Conservation (phyloP, 2,329 filamentous ascomycete genomes). For the Malbranchea zuffiana region DNA sequence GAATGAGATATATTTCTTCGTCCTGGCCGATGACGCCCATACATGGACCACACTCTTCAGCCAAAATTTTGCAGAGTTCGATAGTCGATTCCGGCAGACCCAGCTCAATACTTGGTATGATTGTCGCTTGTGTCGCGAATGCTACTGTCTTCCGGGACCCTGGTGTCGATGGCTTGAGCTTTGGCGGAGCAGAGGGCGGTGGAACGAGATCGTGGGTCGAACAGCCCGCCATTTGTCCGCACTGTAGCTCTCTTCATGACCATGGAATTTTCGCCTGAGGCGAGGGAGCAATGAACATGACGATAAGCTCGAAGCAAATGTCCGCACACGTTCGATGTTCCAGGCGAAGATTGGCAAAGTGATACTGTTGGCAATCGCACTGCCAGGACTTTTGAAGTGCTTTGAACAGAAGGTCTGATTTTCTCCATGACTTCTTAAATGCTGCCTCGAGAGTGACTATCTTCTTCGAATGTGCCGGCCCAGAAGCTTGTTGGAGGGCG, state of each 20-base stretch:
- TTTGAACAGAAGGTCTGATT: constrained; percentile 1
- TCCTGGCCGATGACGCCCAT: not conserved
- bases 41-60: not conserved
- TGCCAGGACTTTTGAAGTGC: constrained; percentile 1
- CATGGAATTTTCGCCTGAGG: not conserved
- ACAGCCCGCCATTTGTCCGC: not conserved
- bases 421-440: not conserved
- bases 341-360: constrained; percentile 3
- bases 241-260: not conserved
- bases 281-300: not conserved
- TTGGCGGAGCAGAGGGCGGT: not conserved
- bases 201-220: not conserved
- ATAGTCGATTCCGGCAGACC: not conserved
- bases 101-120: not conserved
- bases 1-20: constrained; percentile 2
- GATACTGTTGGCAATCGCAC: constrained; percentile 1
- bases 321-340: not conserved
- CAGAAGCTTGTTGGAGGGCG: too few species aligned
- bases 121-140: not conserved
- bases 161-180: not conserved
- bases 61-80: not conserved
- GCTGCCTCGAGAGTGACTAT: not conserved
- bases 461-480: not conserved
- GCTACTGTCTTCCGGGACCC: not conserved
- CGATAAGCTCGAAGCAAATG: constrained; percentile 1